Evolutionary conservation across 352 stramenopile genomes (phyloP).

Genomic region (Phytophthora litchii): DNA sequence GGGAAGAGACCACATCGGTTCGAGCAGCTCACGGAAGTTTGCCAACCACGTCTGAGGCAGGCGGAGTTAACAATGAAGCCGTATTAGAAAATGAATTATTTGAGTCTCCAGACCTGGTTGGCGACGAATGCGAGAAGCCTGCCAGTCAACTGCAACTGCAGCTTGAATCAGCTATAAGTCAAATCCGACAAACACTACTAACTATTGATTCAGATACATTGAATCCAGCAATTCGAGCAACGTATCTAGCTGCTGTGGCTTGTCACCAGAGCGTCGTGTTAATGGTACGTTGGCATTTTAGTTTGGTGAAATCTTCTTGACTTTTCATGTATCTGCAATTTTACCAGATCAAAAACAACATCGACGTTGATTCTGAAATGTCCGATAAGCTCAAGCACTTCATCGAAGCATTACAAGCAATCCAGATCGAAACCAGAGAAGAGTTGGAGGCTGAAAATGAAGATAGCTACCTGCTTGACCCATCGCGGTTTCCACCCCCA

Average conservation of each 20-base stretch:
- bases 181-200: conserved; percentile 28
- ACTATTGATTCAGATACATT: conserved; percentile 19
- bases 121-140: conserved; percentile 28
- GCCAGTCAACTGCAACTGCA: conserved; percentile 27
- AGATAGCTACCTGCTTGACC: conserved; percentile 1
- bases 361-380: conserved; percentile 35
- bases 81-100: neutral
- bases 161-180: conserved; percentile 30
- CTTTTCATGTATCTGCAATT: neutral
- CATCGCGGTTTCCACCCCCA: conserved; percentile 38
- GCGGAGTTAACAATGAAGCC: neutral
- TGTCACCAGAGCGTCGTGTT: conserved; percentile 45
- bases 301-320: neutral
- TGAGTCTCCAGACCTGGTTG: neutral
- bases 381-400: conserved; percentile 40
- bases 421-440: conserved; percentile 13
- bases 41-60: conserved; percentile 5
- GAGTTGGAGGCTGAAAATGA: neutral
- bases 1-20: conserved; percentile 2
- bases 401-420: conserved; percentile 37
- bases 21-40: conserved; percentile 16
- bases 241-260: conserved; percentile 42
- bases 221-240: conserved; percentile 39
- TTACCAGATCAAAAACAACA: conserved; percentile 32
- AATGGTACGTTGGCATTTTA: conserved; percentile 34